Evolutionary conservation across 345 rosid genomes (phyloP), one percentile per base, ranked within the genome.

Genomic region (Eucalyptus erythrocorys): DNA sequence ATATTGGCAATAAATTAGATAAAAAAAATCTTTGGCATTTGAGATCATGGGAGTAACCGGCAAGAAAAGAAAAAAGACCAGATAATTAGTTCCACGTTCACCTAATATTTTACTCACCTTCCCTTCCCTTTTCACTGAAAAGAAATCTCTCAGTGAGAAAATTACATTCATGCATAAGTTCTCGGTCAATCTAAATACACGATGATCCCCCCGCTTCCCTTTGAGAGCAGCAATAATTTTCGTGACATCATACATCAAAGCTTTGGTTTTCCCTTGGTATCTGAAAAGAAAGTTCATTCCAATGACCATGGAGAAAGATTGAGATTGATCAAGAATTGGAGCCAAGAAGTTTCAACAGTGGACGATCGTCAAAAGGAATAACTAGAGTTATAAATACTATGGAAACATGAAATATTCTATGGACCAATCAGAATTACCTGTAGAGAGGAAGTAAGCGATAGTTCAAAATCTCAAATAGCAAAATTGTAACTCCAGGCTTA

Each of bases 161-260:
- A 98, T 95, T 88, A 97, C 95, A 91, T 97, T 98, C 92, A 97
- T 95, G 93, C 99, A 98, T 89, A 97, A 92, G 92, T 98, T 98
- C 90, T 98, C 99, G 66, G 98, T 97, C 92, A 98, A 91, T 89
- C 99, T 94, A 92, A 97, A 95, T 76, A 95, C 94, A 89, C 98
- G 98, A 90, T 98, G 99, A 93, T 98, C 99, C 85, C 99, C 99
- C 15, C 99, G 99, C 91, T 97, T 98, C 88, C 91, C 98, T 92
- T 97, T 98, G 91, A 97, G 90, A 27, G 98, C 95, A 88, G 99
- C 94, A 89, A 98, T 93, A 92, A 98, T 97, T 93, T 98, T 98
- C 40, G 98, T 95, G 57, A 97, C 95, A 93, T 98, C 99, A 93
- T 98, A 95, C 98, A 97, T 97, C 92, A 98, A 91, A 34, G 95